These are phyloP conservation scores for Dimocarpus longan DNA, from an alignment of 345 rosid species.

Conservation along the genomic window DNA sequence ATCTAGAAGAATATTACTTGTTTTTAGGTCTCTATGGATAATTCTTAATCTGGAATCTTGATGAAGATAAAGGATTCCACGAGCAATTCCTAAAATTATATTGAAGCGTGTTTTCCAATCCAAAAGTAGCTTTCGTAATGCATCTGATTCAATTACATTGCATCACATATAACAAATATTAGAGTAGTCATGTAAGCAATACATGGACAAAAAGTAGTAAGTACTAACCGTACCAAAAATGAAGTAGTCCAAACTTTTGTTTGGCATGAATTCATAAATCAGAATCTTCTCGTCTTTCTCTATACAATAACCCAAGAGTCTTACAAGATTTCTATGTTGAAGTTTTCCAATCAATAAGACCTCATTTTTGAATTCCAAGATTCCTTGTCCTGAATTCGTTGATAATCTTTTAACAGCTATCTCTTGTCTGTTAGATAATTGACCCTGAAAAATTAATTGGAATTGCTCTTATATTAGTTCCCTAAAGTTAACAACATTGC, in stretches of 20 bases:
- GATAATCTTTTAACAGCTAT: neutral
- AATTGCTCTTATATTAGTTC: neutral
- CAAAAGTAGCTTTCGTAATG: conserved; percentile 13
- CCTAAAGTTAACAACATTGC: neutral
- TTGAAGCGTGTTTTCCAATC: conserved; percentile 34
- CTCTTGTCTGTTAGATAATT: neutral
- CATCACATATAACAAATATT: neutral
- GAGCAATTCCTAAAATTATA: neutral
- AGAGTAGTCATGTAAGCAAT: neutral
- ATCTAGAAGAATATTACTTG: conserved; percentile 39
- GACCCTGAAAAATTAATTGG: conserved; percentile 2
- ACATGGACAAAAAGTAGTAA: neutral
- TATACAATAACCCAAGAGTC: conserved; percentile 12
- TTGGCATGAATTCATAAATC: conserved; percentile 11
- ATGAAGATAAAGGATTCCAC: conserved; percentile 45
- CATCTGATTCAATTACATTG: conserved; percentile 15
- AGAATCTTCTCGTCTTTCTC: conserved; percentile 7
- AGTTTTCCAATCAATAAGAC: conserved; percentile 12
- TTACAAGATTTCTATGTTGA: conserved; percentile 15
- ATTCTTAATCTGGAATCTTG: conserved; percentile 45
- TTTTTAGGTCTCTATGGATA: conserved; percentile 46
- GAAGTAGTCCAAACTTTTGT: conserved; percentile 18
- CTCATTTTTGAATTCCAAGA: conserved; percentile 11
- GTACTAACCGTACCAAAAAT: neutral
- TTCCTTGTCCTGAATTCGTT: neutral